Evolutionary conservation across 169 alveolate species (phyloP).

Genomic region (Ichthyophthirius multifiliis): DNA sequence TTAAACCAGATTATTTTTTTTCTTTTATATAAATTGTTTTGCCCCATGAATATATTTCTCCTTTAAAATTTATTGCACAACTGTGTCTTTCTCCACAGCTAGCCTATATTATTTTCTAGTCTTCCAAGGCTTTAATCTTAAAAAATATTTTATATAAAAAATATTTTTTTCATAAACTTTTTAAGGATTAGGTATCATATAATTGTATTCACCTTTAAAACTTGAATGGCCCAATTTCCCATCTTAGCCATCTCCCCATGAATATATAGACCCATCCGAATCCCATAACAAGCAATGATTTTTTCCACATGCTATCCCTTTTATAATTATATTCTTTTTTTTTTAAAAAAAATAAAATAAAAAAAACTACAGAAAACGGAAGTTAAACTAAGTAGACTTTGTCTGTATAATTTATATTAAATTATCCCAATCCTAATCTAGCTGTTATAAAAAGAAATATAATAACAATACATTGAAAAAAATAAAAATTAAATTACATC

Average conservation of each 20-base stretch:
- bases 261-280: neutral
- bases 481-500: neutral
- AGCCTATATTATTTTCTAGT: neutral
- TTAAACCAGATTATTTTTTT: neutral
- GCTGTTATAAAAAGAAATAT: neutral
- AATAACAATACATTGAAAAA: neutral
- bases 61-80: conserved; percentile 3
- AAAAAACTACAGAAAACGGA: neutral
- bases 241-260: conserved; percentile 13
- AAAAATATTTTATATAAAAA: too few relatives aligned
- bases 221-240: conserved; percentile 5
- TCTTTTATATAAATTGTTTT: neutral
- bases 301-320: conserved; percentile 10
- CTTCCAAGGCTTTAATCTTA: neutral
- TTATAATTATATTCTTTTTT: neutral
- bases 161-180: too few relatives aligned
- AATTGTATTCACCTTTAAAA: neutral
- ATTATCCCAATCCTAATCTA: neutral
- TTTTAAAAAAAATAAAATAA: neutral
- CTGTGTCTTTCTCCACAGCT: conserved; percentile 7
- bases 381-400: neutral
- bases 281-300: conserved; percentile 17
- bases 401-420: neutral
- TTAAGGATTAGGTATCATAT: neutral
- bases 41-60: conserved; percentile 16